Conservation (phyloP, 305 asterid genomes). For the Plantago lanceolata region DNA sequence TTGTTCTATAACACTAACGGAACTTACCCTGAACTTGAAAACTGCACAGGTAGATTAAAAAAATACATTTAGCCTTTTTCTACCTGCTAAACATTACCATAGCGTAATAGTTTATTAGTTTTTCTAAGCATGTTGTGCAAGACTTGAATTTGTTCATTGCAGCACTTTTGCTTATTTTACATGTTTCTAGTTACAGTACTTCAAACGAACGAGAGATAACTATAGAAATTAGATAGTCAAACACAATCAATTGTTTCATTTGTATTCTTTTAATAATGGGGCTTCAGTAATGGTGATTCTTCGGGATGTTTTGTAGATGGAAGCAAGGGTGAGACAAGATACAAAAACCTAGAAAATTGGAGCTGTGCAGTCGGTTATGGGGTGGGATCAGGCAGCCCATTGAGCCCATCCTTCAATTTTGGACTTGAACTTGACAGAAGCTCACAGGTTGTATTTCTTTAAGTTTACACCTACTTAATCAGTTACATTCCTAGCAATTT, state of each 20-base stretch:
- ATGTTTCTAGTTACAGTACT: constrained; percentile 11
- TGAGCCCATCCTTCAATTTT: constrained; percentile 90
- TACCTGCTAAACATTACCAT: not conserved
- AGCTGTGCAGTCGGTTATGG: constrained; percentile 90
- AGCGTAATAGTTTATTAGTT: not conserved
- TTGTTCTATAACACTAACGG: no score
- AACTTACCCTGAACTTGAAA: no score
- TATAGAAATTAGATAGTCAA: constrained; percentile 2
- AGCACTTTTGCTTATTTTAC: constrained; percentile 1
- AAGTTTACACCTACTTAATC: constrained; percentile 19
- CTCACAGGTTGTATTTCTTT: constrained; percentile 54
- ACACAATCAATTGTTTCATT: constrained; percentile 1
- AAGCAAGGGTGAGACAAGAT: constrained; percentile 50
- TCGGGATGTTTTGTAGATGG: constrained; percentile 46
- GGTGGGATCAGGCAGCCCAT: constrained; percentile 78
- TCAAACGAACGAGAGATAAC: constrained; percentile 1
- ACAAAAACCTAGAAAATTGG: constrained; percentile 77
- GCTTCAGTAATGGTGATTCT: constrained; percentile 11
- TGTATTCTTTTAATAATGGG: not conserved
- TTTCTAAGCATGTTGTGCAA: constrained; percentile 6
- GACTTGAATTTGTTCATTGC: constrained; percentile 4
- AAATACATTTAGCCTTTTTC: no score
- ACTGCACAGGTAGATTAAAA: no score
- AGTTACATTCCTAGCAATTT: constrained; percentile 8
- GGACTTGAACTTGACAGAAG: constrained; percentile 75